phyloP scores from a whole-genome alignment of 208 protist genomes.

The Leptomonas seymouri region DNA sequence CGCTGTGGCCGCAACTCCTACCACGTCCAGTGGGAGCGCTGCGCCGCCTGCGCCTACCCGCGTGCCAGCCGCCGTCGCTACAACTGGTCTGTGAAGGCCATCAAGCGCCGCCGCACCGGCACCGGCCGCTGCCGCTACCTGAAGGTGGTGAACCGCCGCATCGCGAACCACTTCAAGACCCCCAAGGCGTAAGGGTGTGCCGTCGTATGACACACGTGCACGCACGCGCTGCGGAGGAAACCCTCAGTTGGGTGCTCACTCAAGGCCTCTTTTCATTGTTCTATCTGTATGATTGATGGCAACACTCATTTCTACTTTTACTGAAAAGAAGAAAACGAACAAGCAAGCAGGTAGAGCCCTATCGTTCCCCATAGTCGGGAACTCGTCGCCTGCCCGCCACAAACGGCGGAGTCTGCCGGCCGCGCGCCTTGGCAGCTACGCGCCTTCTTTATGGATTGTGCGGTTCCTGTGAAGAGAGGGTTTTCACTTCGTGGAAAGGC shows the following conservation, averaged over 20 bases:
- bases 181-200: constrained; percentile 60
- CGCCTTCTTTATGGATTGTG: too few relatives aligned
- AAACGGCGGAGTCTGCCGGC: too few relatives aligned
- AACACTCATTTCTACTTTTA: not conserved
- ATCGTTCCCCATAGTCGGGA: too few relatives aligned
- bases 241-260: not conserved
- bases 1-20: constrained; percentile 97
- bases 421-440: too few relatives aligned
- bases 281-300: not conserved
- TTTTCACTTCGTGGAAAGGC: too few relatives aligned
- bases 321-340: not conserved
- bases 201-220: too few relatives aligned
- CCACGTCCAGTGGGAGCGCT: constrained; percentile 98
- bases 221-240: not conserved
- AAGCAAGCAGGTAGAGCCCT: too few relatives aligned
- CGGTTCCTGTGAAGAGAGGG: too few relatives aligned
- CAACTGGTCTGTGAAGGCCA: constrained; percentile 98
- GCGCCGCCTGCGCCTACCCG: constrained; percentile 98
- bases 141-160: constrained; percentile 95
- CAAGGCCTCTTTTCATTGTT: constrained; percentile 10
- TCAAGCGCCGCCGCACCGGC: constrained; percentile 98
- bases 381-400: not conserved
- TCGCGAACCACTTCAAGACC: constrained; percentile 98
- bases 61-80: constrained; percentile 95
- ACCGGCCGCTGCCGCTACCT: constrained; percentile 99